Evolutionary conservation across 768 basidiomycete species (phyloP).

Genomic region (Clathrus columnatus): DNA sequence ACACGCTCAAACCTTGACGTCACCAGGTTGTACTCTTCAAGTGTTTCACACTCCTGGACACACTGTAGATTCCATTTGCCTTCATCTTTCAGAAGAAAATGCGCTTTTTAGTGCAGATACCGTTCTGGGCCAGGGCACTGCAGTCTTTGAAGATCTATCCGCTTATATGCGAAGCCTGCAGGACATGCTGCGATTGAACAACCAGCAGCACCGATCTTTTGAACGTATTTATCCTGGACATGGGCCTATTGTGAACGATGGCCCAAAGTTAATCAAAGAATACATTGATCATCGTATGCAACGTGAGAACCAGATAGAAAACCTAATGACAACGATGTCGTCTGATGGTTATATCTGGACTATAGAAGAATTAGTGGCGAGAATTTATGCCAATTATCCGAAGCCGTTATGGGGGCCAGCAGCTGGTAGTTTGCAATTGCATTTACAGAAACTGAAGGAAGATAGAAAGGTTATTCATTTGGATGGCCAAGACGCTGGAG

Average conservation of each 20-base stretch:
- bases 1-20: conserved; percentile 44
- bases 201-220: conserved; percentile 22
- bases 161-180: conserved; percentile 59
- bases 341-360: conserved; percentile 36
- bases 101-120: conserved; percentile 88
- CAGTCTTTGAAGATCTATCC: conserved; percentile 79
- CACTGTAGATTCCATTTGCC: conserved; percentile 74
- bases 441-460: conserved; percentile 60
- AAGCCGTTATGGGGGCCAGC: conserved; percentile 65
- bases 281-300: conserved; percentile 79
- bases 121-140: conserved; percentile 82
- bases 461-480: conserved; percentile 50
- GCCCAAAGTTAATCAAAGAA: conserved; percentile 46
- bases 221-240: conserved; percentile 78
- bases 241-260: conserved; percentile 66
- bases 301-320: conserved; percentile 71
- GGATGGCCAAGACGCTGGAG: conserved; percentile 44
- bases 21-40: conserved; percentile 33
- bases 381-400: conserved; percentile 67
- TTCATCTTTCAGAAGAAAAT: conserved; percentile 59
- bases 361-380: conserved; percentile 55
- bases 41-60: conserved; percentile 88
- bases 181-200: conserved; percentile 35
- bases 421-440: conserved; percentile 55
- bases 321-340: conserved; percentile 32